Percentiles rank a stretch among this genome's conserved stretches.
Evolutionary conservation across 2,329 filamentous ascomycete species (phyloP).

Genomic region (Neonectria coccinea): DNA sequence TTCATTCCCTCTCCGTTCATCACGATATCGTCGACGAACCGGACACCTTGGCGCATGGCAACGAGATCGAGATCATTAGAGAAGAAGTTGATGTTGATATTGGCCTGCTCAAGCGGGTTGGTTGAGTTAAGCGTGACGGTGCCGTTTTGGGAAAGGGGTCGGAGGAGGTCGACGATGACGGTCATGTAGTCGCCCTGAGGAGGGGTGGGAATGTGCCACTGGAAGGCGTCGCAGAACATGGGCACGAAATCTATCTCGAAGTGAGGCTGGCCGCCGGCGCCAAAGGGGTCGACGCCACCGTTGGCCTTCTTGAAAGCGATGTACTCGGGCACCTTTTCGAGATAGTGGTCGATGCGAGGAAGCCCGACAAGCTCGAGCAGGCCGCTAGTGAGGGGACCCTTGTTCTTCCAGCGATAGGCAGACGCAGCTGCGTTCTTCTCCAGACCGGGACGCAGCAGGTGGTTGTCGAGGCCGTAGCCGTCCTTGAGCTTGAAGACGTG

Average conservation of each 20-base stretch:
- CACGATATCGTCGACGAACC: constrained; percentile 67
- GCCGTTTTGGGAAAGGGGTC: constrained; percentile 58
- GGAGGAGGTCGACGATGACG: constrained; percentile 62
- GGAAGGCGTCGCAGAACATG: constrained; percentile 64
- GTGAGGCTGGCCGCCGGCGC: constrained; percentile 68
- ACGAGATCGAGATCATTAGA: constrained; percentile 64
- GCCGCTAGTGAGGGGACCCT: constrained; percentile 55
- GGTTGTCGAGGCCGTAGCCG: constrained; percentile 51
- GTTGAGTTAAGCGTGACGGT: constrained; percentile 67
- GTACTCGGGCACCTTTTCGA: constrained; percentile 63
- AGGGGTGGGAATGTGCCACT: constrained; percentile 59
- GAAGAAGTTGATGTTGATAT: constrained; percentile 72
- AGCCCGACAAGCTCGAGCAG: constrained; percentile 65
- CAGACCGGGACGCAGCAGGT: constrained; percentile 49
- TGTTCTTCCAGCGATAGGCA: constrained; percentile 53
- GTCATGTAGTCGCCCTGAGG: constrained; percentile 63
- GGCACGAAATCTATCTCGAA: constrained; percentile 73
- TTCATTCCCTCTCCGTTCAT: constrained; percentile 67
- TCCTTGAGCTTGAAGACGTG: constrained; percentile 50
- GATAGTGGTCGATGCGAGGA: constrained; percentile 65
- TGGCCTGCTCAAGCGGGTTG: constrained; percentile 67
- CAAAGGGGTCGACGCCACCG: constrained; percentile 63
- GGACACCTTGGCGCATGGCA: constrained; percentile 67
- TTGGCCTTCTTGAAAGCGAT: constrained; percentile 54
- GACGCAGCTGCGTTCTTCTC: constrained; percentile 29